Evolutionary conservation across 164 flowering plant genomes (phyloP).

Genomic region (Aristolochia contorta): DNA sequence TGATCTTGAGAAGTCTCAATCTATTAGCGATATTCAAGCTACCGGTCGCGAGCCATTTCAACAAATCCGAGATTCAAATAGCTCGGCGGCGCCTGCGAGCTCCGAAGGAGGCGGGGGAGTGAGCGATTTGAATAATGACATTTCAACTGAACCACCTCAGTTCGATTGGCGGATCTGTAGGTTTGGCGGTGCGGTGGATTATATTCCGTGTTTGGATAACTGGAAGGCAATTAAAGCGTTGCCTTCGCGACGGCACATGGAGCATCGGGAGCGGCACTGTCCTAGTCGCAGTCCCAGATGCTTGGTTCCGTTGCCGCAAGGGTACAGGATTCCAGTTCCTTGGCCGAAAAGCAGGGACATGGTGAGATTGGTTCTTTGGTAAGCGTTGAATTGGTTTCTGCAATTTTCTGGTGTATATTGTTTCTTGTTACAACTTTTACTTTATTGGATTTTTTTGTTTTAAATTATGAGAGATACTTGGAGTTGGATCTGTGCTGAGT

Average conservation of each 20-base stretch:
- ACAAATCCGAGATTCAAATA: background rate
- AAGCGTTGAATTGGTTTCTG: background rate
- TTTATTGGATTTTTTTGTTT: background rate
- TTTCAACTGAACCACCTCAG: background rate
- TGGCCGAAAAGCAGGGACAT: constrained; percentile 97
- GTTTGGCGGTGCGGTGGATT: constrained; percentile 48
- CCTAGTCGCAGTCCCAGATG: constrained; percentile 52
- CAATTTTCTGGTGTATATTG: background rate
- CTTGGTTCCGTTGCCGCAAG: constrained; percentile 64
- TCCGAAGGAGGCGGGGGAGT: background rate
- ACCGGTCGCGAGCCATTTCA: background rate
- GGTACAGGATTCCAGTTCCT: constrained; percentile 58
- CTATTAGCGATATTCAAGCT: background rate
- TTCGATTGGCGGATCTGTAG: constrained; percentile 47
- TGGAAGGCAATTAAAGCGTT: constrained; percentile 57
- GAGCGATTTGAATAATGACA: too few relatives aligned
- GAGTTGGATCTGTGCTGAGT: too few relatives aligned
- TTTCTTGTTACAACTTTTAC: background rate
- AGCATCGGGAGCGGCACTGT: constrained; percentile 88
- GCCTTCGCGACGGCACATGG: constrained; percentile 60
- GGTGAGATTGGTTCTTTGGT: constrained; percentile 10
- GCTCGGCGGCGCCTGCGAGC: background rate
- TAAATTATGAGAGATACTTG: too few relatives aligned
- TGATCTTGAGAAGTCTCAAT: too few relatives aligned
- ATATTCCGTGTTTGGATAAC: constrained; percentile 89